phyloP scores from a whole-genome alignment of 805 yeast genomes.

The Hyphopichia homilentoma region DNA sequence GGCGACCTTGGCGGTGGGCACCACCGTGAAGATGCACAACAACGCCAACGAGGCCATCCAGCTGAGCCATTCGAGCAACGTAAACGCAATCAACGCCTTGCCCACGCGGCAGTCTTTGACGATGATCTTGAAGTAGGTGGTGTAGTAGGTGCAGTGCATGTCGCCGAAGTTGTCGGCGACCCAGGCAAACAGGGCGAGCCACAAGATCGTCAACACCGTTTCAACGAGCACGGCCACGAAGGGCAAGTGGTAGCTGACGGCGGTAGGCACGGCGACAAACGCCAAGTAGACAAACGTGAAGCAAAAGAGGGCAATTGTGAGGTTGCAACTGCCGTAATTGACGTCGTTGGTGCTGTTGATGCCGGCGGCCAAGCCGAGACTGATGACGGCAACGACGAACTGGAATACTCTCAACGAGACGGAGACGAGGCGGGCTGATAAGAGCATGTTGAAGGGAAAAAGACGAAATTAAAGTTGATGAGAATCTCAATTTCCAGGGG shows the following conservation, averaged over 20 bases:
- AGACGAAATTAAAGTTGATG: too few relatives aligned
- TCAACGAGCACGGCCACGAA: conserved; percentile 12
- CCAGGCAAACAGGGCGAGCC: conserved; percentile 20
- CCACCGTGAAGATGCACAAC: conserved; percentile 11
- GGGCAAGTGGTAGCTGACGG: conserved; percentile 8
- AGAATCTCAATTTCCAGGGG: too few relatives aligned
- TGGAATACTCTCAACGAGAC: conserved; percentile 10
- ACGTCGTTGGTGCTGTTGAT: conserved; percentile 3
- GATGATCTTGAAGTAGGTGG: not conserved
- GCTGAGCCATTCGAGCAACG: conserved; percentile 17
- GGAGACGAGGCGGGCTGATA: not conserved
- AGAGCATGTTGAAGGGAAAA: too few relatives aligned
- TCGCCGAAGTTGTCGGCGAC: conserved; percentile 16
- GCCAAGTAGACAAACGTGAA: conserved; percentile 8
- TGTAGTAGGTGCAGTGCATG: conserved; percentile 6
- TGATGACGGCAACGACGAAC: conserved; percentile 11
- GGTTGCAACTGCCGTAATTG: conserved; percentile 8
- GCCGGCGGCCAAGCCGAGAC: conserved; percentile 14
- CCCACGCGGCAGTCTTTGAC: conserved; percentile 14
- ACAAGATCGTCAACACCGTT: conserved; percentile 13
- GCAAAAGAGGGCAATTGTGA: conserved; percentile 9
- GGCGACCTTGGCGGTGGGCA: conserved; percentile 10
- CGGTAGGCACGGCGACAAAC: conserved; percentile 7
- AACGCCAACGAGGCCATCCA: conserved; percentile 14
- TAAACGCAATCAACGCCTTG: conserved; percentile 19